Evolutionary conservation across 2,329 filamentous ascomycete genomes (phyloP).

Genomic region (Kalmusia sp.): DNA sequence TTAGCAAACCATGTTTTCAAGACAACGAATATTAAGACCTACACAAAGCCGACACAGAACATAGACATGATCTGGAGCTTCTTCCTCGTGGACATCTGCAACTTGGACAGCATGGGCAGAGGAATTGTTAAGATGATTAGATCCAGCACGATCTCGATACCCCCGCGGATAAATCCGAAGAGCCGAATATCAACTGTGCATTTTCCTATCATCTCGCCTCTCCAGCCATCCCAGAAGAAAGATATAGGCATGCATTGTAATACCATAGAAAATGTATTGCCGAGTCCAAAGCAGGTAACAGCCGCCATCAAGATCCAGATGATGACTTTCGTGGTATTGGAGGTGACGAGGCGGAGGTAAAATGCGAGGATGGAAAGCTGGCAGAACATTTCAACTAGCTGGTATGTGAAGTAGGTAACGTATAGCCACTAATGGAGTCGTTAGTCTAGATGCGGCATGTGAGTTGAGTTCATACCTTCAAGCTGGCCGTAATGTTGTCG

Average conservation of each 20-base stretch:
- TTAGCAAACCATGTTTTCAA: too few species aligned
- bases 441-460: not conserved
- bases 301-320: constrained; percentile 30
- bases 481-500: constrained; percentile 31
- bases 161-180: constrained; percentile 46
- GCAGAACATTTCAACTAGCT: constrained; percentile 30
- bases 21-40: not conserved
- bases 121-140: constrained; percentile 30
- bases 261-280: constrained; percentile 35
- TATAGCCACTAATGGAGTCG: constrained; percentile 27
- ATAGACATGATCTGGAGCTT: constrained; percentile 37
- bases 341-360: constrained; percentile 38
- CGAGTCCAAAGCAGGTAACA: constrained; percentile 31
- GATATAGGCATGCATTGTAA: constrained; percentile 47
- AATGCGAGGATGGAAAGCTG: constrained; percentile 42
- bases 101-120: constrained; percentile 28
- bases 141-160: constrained; percentile 33
- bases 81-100: constrained; percentile 33
- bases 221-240: constrained; percentile 52
- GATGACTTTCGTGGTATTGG: constrained; percentile 19
- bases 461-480: constrained; percentile 17
- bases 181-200: constrained; percentile 47
- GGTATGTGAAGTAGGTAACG: constrained; percentile 40
- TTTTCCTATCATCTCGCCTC: constrained; percentile 39
- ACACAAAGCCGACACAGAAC: constrained; percentile 33